phyloP scores from a whole-genome alignment of 305 asterid species.

The Euphrasia arctica region DNA sequence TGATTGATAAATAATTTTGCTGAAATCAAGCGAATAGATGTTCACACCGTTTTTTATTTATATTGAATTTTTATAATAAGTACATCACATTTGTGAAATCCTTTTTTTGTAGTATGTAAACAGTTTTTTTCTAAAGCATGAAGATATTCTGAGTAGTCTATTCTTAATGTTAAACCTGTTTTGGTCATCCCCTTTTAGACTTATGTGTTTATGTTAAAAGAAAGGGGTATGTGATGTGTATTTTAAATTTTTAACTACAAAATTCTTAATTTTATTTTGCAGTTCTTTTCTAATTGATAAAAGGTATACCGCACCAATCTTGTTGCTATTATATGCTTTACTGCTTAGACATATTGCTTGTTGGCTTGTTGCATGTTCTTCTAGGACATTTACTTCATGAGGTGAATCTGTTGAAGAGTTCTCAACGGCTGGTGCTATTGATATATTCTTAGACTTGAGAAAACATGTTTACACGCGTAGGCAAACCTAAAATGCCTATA shows the following conservation, averaged over 20 bases:
- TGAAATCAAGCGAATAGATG: conserved; percentile 2
- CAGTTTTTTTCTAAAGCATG: not conserved
- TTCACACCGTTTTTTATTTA: not conserved
- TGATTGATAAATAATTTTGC: not conserved
- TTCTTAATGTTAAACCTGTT: not conserved
- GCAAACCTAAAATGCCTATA: not conserved
- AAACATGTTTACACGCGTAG: not conserved
- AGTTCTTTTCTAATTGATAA: not conserved
- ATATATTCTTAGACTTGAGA: not conserved
- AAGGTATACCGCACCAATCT: not conserved
- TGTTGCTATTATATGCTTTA: not conserved
- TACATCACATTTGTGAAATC: not conserved
- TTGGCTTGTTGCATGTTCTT: not conserved
- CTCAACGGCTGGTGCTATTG: not conserved
- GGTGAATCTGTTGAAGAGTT: conserved; percentile 5
- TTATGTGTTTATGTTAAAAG: not conserved
- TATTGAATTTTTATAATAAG: not conserved
- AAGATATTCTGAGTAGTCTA: not conserved
- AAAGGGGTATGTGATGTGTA: not conserved
- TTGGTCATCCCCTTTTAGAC: not conserved
- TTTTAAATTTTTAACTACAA: not conserved
- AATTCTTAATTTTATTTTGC: not conserved
- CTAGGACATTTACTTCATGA: not conserved
- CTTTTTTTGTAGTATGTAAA: not conserved
- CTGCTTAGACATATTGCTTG: not conserved